Evolutionary conservation across 441 rosid genomes (phyloP).

Genomic region (Populus trichocarpa): DNA sequence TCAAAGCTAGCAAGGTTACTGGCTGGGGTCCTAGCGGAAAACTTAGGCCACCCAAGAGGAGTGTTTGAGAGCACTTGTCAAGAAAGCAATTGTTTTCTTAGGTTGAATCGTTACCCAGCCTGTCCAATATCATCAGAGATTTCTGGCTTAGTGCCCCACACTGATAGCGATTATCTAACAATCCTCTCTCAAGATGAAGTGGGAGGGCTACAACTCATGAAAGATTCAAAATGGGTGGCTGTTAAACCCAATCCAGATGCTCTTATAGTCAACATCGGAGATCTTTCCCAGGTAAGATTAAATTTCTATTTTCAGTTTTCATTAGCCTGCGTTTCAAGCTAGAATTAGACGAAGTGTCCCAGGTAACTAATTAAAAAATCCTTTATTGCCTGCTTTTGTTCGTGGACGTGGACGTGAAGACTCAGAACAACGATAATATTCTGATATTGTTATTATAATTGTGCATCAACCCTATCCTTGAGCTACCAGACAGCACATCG

Average conservation of each 20-base stretch:
- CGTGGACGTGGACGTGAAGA: neutral
- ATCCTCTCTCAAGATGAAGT: slow-evolving; percentile 65
- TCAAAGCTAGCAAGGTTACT: slow-evolving; percentile 48
- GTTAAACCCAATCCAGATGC: slow-evolving; percentile 61
- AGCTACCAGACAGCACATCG: neutral
- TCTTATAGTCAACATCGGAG: slow-evolving; percentile 67
- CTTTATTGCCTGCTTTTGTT: neutral
- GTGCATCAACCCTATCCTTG: neutral
- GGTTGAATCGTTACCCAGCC: slow-evolving; percentile 55
- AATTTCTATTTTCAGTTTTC: neutral
- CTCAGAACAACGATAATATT: neutral
- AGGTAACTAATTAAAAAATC: neutral
- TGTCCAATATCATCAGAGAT: slow-evolving; percentile 44
- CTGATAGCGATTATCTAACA: slow-evolving; percentile 67
- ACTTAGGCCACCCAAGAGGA: slow-evolving; percentile 27
- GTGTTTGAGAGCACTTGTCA: slow-evolving; percentile 35
- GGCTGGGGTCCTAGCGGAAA: slow-evolving; percentile 44
- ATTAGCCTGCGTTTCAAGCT: neutral
- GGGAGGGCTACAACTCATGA: slow-evolving; percentile 69
- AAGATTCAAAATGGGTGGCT: slow-evolving; percentile 61
- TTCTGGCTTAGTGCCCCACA: slow-evolving; percentile 61
- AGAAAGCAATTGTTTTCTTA: slow-evolving; percentile 55
- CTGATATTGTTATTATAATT: neutral
- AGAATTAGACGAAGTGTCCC: neutral
- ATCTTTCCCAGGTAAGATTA: slow-evolving; percentile 53